These are phyloP conservation scores for Cinchona pubescens DNA, from an alignment of 257 asterid genomes.

Conservation along the genomic window DNA sequence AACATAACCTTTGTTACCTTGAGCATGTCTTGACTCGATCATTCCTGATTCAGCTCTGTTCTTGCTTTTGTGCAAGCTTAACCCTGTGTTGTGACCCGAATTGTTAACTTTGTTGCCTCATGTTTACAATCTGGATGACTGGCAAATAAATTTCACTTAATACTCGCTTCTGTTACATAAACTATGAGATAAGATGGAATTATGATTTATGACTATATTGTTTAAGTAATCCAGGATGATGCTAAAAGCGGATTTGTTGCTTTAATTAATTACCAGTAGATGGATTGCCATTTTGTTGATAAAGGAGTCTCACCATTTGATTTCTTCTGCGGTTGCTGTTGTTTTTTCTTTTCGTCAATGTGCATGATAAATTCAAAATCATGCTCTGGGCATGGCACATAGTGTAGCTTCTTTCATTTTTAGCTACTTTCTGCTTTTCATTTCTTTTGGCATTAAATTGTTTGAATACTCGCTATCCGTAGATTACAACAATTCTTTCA, in stretches of 20 bases:
- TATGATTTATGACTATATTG: background rate
- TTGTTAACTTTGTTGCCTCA: background rate
- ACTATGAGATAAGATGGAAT: background rate
- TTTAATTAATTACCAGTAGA: background rate
- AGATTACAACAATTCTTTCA: background rate
- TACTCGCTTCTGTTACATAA: too few species aligned
- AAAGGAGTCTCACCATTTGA: background rate
- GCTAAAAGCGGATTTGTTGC: background rate
- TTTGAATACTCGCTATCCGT: background rate
- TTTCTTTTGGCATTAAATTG: background rate
- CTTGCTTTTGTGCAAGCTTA: background rate
- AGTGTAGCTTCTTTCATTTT: background rate
- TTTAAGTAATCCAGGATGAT: background rate
- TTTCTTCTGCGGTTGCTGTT: background rate
- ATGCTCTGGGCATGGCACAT: background rate
- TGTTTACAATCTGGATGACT: background rate
- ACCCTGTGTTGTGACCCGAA: background rate
- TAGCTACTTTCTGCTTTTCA: background rate
- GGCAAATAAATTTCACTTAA: background rate
- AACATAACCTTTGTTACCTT: background rate
- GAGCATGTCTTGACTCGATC: background rate
- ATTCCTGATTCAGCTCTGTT: background rate
- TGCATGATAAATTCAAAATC: background rate
- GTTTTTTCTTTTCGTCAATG: background rate
- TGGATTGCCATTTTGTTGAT: background rate